Evolutionary conservation across 768 basidiomycete species (phyloP).

Genomic region (Suillus alpinus): DNA sequence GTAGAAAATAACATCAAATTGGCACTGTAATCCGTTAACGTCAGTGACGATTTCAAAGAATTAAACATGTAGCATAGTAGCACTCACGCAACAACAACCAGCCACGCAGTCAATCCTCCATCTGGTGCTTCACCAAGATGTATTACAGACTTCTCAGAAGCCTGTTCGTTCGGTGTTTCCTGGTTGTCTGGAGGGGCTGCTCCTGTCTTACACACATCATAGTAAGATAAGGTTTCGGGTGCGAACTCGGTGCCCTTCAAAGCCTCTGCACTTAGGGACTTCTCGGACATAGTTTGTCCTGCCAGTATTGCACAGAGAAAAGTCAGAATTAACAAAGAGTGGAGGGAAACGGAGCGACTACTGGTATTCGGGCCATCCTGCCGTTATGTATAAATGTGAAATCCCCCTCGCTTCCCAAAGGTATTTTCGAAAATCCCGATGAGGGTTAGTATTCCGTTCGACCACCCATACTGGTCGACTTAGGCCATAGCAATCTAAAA

Average conservation of each 20-base stretch:
- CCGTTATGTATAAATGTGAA: neutral
- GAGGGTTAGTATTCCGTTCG: neutral
- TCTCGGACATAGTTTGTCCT: neutral
- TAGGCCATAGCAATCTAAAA: neutral
- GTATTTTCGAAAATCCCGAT: neutral
- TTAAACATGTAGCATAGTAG: neutral
- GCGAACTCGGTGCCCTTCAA: neutral
- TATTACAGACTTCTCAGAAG: conserved; percentile 12
- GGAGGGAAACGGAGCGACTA: no score
- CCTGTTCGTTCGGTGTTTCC: neutral
- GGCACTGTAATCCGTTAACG: conserved; percentile 39
- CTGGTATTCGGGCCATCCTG: neutral
- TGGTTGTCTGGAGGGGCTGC: conserved; percentile 10
- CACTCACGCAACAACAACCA: conserved; percentile 28
- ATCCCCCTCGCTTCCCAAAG: neutral
- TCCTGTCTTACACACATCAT: neutral
- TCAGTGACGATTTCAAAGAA: conserved; percentile 16
- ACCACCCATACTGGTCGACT: neutral
- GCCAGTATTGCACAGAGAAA: neutral
- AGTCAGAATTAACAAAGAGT: neutral
- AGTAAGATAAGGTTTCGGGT: neutral
- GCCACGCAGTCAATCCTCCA: conserved; percentile 30
- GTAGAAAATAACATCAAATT: conserved; percentile 10
- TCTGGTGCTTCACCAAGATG: conserved; percentile 25
- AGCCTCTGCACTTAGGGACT: neutral